Conservation (phyloP, 2,329 filamentous ascomycete genomes). For the Penicillium freii region DNA sequence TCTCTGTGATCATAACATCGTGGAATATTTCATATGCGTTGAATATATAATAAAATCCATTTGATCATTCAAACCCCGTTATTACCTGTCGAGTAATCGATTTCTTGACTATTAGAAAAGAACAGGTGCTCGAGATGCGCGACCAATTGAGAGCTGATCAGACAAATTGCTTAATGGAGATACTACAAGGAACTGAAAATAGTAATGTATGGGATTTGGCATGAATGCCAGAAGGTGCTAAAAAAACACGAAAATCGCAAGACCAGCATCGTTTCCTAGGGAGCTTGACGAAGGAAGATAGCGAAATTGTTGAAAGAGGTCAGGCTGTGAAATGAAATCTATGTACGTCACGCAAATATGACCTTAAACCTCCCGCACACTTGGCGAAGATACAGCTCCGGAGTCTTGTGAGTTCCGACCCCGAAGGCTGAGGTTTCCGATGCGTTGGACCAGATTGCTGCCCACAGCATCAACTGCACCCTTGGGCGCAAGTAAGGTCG, state of each 20-base stretch:
- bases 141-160: background rate
- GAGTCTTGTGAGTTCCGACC: slow-evolving; percentile 30
- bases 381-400: slow-evolving; percentile 34
- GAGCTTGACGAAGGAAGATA: background rate
- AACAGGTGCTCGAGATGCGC: background rate
- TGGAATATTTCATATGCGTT: no score
- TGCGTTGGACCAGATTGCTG: slow-evolving; percentile 81
- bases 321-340: slow-evolving; percentile 10
- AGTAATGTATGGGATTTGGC: background rate
- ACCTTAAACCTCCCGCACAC: slow-evolving; percentile 38
- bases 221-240: slow-evolving; percentile 2
- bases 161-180: background rate
- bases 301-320: slow-evolving; percentile 2
- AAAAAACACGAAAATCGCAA: background rate
- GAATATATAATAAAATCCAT: background rate
- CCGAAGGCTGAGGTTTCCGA: slow-evolving; percentile 72
- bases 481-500: slow-evolving; percentile 77
- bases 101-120: background rate
- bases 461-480: slow-evolving; percentile 93
- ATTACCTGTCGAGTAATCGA: background rate
- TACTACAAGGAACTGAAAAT: background rate
- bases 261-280: background rate
- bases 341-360: slow-evolving; percentile 14
- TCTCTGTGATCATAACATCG: background rate
- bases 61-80: background rate